Percentiles rank a stretch among this genome's conserved stretches.
phyloP scores from a whole-genome alignment of 257 asterid genomes.

The Ophiorrhiza pumila region DNA sequence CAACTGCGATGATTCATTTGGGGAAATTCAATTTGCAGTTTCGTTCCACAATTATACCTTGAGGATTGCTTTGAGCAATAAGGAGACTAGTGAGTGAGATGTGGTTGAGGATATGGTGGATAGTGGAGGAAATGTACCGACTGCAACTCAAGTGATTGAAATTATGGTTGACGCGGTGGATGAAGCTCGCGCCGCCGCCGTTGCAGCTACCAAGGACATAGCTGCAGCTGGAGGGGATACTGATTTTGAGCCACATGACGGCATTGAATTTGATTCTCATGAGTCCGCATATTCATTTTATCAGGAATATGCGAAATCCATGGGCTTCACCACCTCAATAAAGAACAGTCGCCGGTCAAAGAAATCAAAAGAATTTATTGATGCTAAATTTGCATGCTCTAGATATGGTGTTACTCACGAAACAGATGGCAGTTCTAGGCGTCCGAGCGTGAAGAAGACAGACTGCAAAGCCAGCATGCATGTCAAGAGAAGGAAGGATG shows the following conservation, averaged over 20 bases:
- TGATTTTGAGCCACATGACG: slow-evolving; percentile 70
- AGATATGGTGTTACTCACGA: slow-evolving; percentile 94
- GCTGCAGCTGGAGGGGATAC: slow-evolving; percentile 47
- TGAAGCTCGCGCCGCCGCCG: slow-evolving; percentile 37
- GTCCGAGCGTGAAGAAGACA: slow-evolving; percentile 77
- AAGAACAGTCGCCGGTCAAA: slow-evolving; percentile 96
- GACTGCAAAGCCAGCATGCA: slow-evolving; percentile 98
- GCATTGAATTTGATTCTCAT: slow-evolving; percentile 83
- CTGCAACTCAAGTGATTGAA: slow-evolving; percentile 33
- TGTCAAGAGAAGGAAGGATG: slow-evolving; percentile 82
- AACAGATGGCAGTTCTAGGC: slow-evolving; percentile 69
- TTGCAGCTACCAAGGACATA: slow-evolving; percentile 37
- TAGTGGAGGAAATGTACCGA: slow-evolving; percentile 40
- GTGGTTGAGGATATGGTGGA: slow-evolving; percentile 47
- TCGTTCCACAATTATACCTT: neutral
- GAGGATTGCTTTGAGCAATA: neutral
- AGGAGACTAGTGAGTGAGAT: slow-evolving; percentile 1
- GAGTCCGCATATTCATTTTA: slow-evolving; percentile 88
- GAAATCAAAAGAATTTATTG: slow-evolving; percentile 91
- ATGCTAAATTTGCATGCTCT: slow-evolving; percentile 93
- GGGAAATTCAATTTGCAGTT: neutral
- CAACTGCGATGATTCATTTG: neutral
- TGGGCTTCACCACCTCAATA: slow-evolving; percentile 98
- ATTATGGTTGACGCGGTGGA: slow-evolving; percentile 43
- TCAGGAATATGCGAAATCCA: slow-evolving; percentile 94